phyloP scores from a whole-genome alignment of 78 protist species.

The Protostelium mycophagum region DNA sequence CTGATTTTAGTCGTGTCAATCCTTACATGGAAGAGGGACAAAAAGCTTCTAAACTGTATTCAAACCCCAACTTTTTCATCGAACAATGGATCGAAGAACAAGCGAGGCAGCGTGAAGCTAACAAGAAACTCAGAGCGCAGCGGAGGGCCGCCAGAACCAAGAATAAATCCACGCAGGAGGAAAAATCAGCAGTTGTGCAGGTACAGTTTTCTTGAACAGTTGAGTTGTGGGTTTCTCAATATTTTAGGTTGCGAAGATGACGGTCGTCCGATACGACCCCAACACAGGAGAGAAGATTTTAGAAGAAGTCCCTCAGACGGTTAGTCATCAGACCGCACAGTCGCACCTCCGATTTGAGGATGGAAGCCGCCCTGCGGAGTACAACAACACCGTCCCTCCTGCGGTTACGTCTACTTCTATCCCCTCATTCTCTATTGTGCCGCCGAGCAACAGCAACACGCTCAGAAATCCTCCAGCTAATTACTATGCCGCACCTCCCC shows the following conservation, averaged over 20 bases:
- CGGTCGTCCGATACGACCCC: constrained; percentile 39
- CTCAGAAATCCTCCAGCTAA: not conserved
- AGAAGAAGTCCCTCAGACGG: constrained; percentile 12
- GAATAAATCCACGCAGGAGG: not conserved
- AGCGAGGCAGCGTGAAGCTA: constrained; percentile 25
- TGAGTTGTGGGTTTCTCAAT: not conserved
- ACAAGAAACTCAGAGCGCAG: constrained; percentile 37
- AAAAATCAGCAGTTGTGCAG: not conserved
- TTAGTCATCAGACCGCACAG: not conserved
- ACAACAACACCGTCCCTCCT: not conserved
- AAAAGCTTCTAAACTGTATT: constrained; percentile 25
- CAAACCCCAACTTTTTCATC: constrained; percentile 55
- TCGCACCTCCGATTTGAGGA: not conserved
- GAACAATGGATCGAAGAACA: constrained; percentile 57
- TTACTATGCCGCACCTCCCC: not conserved
- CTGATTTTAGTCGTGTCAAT: constrained; percentile 22
- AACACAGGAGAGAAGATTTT: constrained; percentile 50
- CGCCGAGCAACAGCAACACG: constrained; percentile 23
- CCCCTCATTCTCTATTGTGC: constrained; percentile 4
- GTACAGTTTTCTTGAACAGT: not conserved
- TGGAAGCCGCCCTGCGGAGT: not conserved
- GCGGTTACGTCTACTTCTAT: constrained; percentile 11
- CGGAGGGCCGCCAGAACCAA: constrained; percentile 44
- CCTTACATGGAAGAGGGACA: constrained; percentile 52
- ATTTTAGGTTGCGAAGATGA: not conserved